Evolutionary conservation across 352 stramenopile genomes (phyloP).

Genomic region (Globisporangium uncinulatum): DNA sequence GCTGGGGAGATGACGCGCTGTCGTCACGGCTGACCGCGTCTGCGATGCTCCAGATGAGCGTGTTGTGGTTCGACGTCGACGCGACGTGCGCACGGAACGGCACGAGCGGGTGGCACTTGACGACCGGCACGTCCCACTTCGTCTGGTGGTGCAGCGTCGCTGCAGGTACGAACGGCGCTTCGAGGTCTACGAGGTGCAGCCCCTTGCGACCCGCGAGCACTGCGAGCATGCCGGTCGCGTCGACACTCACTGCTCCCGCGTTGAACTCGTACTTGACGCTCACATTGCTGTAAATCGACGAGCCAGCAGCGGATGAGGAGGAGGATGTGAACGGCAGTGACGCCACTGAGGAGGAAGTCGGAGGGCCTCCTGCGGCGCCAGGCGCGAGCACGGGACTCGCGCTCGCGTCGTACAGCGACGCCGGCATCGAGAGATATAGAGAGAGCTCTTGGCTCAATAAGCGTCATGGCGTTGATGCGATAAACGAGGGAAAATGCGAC

Average conservation of each 20-base stretch:
- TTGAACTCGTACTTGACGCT: conserved; percentile 60
- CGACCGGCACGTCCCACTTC: conserved; percentile 74
- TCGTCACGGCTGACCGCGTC: conserved; percentile 14
- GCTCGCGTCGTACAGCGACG: conserved; percentile 10
- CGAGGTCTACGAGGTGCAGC: conserved; percentile 68
- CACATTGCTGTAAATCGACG: conserved; percentile 47
- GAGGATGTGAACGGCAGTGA: neutral
- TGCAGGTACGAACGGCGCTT: conserved; percentile 47
- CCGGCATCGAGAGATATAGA: conserved; percentile 6
- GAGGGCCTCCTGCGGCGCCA: neutral
- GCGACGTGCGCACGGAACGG: conserved; percentile 62
- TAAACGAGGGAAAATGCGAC: no score
- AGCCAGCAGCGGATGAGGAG: conserved; percentile 7
- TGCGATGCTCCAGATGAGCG: conserved; percentile 74
- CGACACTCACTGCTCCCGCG: conserved; percentile 62
- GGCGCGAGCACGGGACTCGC: conserved; percentile 3
- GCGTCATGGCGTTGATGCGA: no score
- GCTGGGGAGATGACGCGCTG: conserved; percentile 9
- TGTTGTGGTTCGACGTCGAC: conserved; percentile 78
- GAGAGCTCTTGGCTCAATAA: no score
- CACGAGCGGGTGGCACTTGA: conserved; percentile 72
- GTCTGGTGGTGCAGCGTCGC: conserved; percentile 73
- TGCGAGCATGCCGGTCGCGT: conserved; percentile 57
- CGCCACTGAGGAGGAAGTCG: neutral
- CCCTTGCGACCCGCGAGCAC: conserved; percentile 66